Conservation (phyloP, 129 eudicot genomes). For the Lactuca saligna region DNA sequence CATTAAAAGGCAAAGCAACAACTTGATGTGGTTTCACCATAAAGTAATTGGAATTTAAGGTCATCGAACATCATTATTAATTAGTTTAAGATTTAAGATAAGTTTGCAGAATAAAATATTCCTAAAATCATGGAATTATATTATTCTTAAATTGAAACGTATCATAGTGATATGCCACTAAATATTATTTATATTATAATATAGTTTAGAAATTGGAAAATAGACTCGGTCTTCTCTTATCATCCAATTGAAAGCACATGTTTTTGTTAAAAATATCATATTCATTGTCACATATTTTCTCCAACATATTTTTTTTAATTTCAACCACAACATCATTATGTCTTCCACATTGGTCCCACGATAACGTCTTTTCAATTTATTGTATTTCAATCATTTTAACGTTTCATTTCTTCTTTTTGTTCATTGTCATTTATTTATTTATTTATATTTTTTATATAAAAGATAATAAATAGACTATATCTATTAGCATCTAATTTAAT, state of each 20-base stretch:
- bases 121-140: constrained; percentile 17
- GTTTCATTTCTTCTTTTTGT: neutral
- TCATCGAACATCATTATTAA: constrained; percentile 5
- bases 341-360: constrained; percentile 10
- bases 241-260: constrained; percentile 22
- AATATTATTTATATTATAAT: neutral
- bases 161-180: constrained; percentile 22
- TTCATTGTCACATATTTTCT: constrained; percentile 5
- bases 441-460: neutral
- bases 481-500: neutral
- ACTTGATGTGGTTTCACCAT: constrained; percentile 21
- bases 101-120: constrained; percentile 10
- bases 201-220: constrained; percentile 5
- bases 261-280: neutral
- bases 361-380: constrained; percentile 3
- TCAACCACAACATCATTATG: constrained; percentile 26
- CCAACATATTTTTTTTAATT: constrained; percentile 17
- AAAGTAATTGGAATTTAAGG: constrained; percentile 13
- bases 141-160: constrained; percentile 11
- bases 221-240: constrained; percentile 23
- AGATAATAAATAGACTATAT: neutral
- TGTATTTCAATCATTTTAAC: neutral
- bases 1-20: constrained; percentile 1
- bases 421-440: neutral
- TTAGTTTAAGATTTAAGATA: neutral